Percentiles rank a stretch among this genome's conserved stretches.
Conservation (phyloP, 2,329 filamentous ascomycete species). For the Aureobasidium leucospermi region DNA sequence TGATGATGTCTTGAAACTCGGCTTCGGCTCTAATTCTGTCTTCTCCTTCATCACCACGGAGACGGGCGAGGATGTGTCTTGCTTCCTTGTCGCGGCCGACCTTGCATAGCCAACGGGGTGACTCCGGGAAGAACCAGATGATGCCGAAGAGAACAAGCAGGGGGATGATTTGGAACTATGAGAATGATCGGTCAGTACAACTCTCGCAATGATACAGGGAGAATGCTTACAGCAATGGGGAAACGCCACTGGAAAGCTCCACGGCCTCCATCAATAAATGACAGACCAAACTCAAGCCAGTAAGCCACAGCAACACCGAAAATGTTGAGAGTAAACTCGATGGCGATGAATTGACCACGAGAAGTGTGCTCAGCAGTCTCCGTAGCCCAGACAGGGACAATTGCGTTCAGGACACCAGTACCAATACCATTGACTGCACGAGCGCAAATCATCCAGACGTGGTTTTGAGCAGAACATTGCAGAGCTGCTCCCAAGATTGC, state of each 20-base stretch:
- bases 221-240: constrained; percentile 22
- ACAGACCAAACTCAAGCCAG: constrained; percentile 45
- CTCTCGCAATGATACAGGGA: background rate
- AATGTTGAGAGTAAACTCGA: constrained; percentile 68
- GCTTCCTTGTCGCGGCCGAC: constrained; percentile 60
- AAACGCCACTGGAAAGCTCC: constrained; percentile 52
- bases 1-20: constrained; percentile 62
- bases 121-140: constrained; percentile 64
- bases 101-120: constrained; percentile 60
- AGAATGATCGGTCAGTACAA: constrained; percentile 56
- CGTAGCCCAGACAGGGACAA: constrained; percentile 64
- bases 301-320: constrained; percentile 53
- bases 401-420: constrained; percentile 63
- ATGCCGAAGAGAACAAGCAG: constrained; percentile 49
- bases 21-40: constrained; percentile 42
- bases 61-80: constrained; percentile 53
- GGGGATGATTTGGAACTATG: constrained; percentile 56
- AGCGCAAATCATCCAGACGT: constrained; percentile 61
- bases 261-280: constrained; percentile 51
- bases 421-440: constrained; percentile 14
- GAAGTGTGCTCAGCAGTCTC: constrained; percentile 62
- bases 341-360: constrained; percentile 61
- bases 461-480: constrained; percentile 59
- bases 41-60: constrained; percentile 47
- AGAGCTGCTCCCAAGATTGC: constrained; percentile 48